Conservation (phyloP, 306 rosid species). For the Alnus glutinosa region DNA sequence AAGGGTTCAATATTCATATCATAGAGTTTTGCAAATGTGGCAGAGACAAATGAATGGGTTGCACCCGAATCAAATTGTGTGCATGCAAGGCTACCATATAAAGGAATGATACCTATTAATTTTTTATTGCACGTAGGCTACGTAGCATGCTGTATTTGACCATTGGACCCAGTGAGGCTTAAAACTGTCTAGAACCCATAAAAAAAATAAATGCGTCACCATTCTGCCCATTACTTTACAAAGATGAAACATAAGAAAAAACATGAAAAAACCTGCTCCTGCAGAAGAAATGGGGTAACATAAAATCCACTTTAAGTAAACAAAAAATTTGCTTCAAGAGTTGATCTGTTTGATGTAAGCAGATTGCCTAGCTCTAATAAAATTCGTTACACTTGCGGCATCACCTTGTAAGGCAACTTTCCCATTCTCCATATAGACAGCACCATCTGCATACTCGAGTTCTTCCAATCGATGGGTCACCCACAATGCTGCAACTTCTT, state of each 20-base stretch:
- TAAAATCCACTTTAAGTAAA: conserved; percentile 1
- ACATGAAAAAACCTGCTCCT: not conserved
- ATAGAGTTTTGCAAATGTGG: too few relatives aligned
- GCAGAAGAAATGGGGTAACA: not conserved
- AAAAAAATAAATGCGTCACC: not conserved
- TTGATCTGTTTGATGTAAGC: conserved; percentile 58
- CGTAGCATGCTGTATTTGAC: too few relatives aligned
- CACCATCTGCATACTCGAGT: conserved; percentile 81
- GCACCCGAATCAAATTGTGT: too few relatives aligned
- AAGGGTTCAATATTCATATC: too few relatives aligned
- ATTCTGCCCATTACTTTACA: not conserved
- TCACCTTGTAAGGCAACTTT: conserved; percentile 62
- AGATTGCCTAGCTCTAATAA: conserved; percentile 67
- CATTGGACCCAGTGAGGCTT: too few relatives aligned
- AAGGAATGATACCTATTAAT: too few relatives aligned
- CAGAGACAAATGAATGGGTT: too few relatives aligned
- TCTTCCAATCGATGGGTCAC: conserved; percentile 93
- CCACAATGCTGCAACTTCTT: conserved; percentile 78
- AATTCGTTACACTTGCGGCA: conserved; percentile 46
- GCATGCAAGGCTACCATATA: too few relatives aligned
- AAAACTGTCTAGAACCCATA: not conserved
- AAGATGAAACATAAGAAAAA: not conserved
- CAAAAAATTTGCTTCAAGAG: conserved; percentile 27
- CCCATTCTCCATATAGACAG: conserved; percentile 87
- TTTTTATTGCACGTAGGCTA: too few relatives aligned